Evolutionary conservation across 2,329 filamentous ascomycete species (phyloP).

Genomic region (Alternaria viburni): DNA sequence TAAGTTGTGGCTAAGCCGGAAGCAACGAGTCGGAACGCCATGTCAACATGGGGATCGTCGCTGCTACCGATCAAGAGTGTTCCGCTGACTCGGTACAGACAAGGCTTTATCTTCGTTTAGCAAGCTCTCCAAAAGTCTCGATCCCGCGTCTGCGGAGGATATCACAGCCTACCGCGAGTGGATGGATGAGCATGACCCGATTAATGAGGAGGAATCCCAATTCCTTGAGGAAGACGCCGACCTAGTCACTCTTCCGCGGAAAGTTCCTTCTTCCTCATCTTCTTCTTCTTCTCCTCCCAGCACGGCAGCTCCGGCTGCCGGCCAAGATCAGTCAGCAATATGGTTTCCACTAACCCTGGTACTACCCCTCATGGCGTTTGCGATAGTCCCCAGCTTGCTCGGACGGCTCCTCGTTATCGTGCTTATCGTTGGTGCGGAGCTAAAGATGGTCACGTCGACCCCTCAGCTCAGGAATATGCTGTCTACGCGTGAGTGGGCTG

Average conservation of each 20-base stretch:
- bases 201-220: constrained; percentile 64
- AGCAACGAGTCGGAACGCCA: background rate
- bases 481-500: constrained; percentile 49
- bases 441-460: constrained; percentile 44
- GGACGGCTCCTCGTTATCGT: constrained; percentile 50
- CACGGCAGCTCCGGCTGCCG: constrained; percentile 16
- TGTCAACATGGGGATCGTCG: background rate
- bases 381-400: constrained; percentile 51
- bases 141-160: constrained; percentile 59
- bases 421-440: constrained; percentile 46
- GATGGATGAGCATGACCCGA: constrained; percentile 60
- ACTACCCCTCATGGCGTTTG: constrained; percentile 51
- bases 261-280: constrained; percentile 1
- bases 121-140: constrained; percentile 58
- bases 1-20: constrained; percentile 42
- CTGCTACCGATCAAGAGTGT: background rate
- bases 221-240: constrained; percentile 66
- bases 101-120: constrained; percentile 66
- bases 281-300: constrained; percentile 1
- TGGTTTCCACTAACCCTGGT: constrained; percentile 49
- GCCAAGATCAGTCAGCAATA: constrained; percentile 28
- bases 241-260: constrained; percentile 54
- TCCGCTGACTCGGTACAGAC: constrained; percentile 30
- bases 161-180: constrained; percentile 62
- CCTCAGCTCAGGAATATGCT: constrained; percentile 43